These are phyloP conservation scores for Candida sakaeoensis DNA, from an alignment of 805 yeast species.

Conservation along the genomic window DNA sequence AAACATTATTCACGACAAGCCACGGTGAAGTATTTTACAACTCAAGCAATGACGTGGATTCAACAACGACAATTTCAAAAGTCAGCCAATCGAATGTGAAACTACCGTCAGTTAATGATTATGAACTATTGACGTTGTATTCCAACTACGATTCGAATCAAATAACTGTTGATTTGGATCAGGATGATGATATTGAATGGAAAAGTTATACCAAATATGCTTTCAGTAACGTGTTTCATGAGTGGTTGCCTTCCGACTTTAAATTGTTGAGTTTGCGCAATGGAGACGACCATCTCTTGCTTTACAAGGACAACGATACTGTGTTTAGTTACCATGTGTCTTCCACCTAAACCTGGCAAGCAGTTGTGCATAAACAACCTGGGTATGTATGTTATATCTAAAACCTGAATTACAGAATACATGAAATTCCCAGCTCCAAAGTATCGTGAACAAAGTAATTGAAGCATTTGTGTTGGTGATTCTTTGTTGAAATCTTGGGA, in stretches of 20 bases:
- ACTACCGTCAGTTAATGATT: conserved; percentile 2
- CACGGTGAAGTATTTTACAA: conserved; percentile 2
- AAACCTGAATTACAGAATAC: too few species aligned
- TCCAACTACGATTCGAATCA: neutral
- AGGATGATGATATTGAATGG: neutral
- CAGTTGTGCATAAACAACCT: too few species aligned
- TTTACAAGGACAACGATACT: neutral
- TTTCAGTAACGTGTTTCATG: neutral
- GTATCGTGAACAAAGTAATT: too few species aligned
- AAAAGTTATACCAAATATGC: neutral
- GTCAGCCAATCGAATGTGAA: neutral
- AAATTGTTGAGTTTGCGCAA: neutral
- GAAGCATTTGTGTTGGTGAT: too few species aligned
- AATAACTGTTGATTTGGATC: neutral
- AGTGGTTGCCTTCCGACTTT: neutral
- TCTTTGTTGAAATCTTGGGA: too few species aligned
- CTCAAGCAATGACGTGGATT: neutral
- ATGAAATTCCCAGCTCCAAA: too few species aligned
- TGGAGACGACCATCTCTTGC: neutral
- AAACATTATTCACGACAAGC: neutral
- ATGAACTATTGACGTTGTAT: conserved; percentile 3
- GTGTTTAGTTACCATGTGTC: neutral
- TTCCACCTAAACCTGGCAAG: too few species aligned
- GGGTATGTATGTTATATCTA: too few species aligned
- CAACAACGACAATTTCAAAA: neutral